Percentiles rank a stretch among this genome's conserved stretches.
phyloP scores from a whole-genome alignment of 2,329 filamentous ascomycete genomes.

The Cladosporium oxysporum region DNA sequence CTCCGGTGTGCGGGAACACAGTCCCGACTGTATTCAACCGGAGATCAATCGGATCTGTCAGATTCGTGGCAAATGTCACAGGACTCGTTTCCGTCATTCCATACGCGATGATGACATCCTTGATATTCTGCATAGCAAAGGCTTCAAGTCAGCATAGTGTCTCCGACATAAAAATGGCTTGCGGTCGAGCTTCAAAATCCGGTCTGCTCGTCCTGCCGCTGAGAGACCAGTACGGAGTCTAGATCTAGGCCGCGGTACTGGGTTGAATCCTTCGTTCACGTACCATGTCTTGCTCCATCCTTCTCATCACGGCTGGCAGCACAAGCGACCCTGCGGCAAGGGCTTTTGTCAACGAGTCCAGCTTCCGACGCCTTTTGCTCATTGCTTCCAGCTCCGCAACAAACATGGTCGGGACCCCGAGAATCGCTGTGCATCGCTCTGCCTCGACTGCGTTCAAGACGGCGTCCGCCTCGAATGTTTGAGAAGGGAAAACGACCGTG shows the following conservation, averaged over 20 bases:
- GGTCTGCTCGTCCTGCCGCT: too few species aligned
- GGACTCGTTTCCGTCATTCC: constrained; percentile 76
- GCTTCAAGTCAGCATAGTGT: too few species aligned
- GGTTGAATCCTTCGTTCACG: too few species aligned
- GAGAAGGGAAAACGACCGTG: constrained; percentile 73
- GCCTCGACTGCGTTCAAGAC: constrained; percentile 63
- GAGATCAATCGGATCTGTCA: constrained; percentile 66
- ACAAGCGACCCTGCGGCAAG: constrained; percentile 71
- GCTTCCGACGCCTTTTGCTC: constrained; percentile 1
- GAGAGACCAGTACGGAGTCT: too few species aligned
- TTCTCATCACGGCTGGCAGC: constrained; percentile 72
- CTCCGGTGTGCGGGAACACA: constrained; percentile 70
- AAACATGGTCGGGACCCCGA: constrained; percentile 85
- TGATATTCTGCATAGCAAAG: constrained; percentile 57
- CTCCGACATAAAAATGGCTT: too few species aligned
- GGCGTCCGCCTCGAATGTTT: constrained; percentile 69
- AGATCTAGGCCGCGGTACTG: too few species aligned
- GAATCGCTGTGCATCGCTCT: constrained; percentile 64
- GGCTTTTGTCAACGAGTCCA: constrained; percentile 54
- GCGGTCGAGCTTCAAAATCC: too few species aligned
- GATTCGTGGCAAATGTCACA: constrained; percentile 78
- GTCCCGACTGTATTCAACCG: constrained; percentile 73
- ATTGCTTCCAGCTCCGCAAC: constrained; percentile 58
- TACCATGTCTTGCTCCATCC: constrained; percentile 64
- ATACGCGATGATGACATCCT: constrained; percentile 60